Conservation (phyloP, 768 basidiomycete genomes). For the Postia placenta region DNA sequence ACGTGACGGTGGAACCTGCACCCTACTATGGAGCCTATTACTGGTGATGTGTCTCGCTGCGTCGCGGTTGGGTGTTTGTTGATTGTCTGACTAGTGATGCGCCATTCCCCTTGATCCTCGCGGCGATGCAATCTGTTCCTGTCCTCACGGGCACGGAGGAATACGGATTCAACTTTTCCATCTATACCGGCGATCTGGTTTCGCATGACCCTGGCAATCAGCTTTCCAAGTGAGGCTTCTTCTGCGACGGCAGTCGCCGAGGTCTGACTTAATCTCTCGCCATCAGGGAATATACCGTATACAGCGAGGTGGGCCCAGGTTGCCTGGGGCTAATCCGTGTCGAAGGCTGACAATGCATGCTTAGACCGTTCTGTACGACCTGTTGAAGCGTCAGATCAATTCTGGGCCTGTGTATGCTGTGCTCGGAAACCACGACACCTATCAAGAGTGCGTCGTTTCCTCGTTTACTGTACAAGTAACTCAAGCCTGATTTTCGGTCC, state of each 20-base stretch:
- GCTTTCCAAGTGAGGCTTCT: conserved; percentile 44
- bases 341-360: background rate
- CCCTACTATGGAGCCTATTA: conserved; percentile 61
- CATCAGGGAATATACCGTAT: conserved; percentile 49
- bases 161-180: conserved; percentile 55
- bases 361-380: conserved; percentile 61
- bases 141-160: conserved; percentile 53
- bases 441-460: conserved; percentile 45
- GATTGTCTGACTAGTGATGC: conserved; percentile 41
- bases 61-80: background rate
- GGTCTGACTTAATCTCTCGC: background rate
- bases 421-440: conserved; percentile 74
- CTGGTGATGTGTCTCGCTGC: conserved; percentile 32
- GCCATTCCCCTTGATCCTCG: conserved; percentile 51
- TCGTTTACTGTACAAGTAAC: no score
- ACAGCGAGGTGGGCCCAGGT: conserved; percentile 48
- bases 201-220: conserved; percentile 67
- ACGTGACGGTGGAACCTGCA: conserved; percentile 47
- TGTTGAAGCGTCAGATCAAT: conserved; percentile 56
- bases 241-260: background rate
- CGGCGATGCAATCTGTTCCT: conserved; percentile 65
- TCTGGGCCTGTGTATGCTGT: conserved; percentile 71
- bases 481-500: no score
- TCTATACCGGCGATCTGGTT: conserved; percentile 73
- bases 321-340: no score